Evolutionary conservation across 2,329 filamentous ascomycete species (phyloP), one percentile per base, ranked within the genome.

Genomic region (Thelonectria rubi): DNA sequence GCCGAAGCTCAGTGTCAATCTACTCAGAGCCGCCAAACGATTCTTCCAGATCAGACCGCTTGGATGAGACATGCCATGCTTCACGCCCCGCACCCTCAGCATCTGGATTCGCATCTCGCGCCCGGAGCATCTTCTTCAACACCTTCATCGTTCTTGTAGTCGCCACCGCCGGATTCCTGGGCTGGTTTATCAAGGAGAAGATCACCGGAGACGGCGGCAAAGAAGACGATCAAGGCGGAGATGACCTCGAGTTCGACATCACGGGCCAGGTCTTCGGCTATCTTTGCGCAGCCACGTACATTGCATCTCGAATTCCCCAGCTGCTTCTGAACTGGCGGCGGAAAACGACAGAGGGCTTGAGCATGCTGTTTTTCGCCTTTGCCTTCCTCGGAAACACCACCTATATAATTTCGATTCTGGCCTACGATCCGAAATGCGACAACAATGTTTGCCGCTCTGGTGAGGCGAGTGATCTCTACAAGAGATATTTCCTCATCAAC

Each of bases 341-440:
- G 64, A 97, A 97, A 80, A 94, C 90, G 43, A 97, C 94, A 1
- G 94, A 98, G 58, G 95, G 95, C 3, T 89, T 99, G 17, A 94
- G 91, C 66, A 88, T 97, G 79, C 84, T 98, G 10, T 99, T 98
- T 79, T 98, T 98, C 80, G 82, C 98, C 18, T 98, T 99, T 75
- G 95, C 95, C 3, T 98, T 94, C 74, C 87, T 98, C 6, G 95
- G 95, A 2, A 99, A 99, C 75, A 77, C 97, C 66, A 97, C 94
- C 0, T 98, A 96, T 72, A 94, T 97, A n/a, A 81, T 97, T 39
- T 94, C 90, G 34, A 98, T 99, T 68, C 84, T 98, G 65, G 94
- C 93, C 1, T 98, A 93, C 72, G 92, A 94, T 60, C 92, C 94
- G 0, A 80, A 85, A 26, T 97, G 92, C 66, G 75, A 74, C 26